Percentiles rank a stretch among this genome's conserved stretches.
phyloP scores from a whole-genome alignment of 2,329 filamentous ascomycete species.

The Penicillium sp. region DNA sequence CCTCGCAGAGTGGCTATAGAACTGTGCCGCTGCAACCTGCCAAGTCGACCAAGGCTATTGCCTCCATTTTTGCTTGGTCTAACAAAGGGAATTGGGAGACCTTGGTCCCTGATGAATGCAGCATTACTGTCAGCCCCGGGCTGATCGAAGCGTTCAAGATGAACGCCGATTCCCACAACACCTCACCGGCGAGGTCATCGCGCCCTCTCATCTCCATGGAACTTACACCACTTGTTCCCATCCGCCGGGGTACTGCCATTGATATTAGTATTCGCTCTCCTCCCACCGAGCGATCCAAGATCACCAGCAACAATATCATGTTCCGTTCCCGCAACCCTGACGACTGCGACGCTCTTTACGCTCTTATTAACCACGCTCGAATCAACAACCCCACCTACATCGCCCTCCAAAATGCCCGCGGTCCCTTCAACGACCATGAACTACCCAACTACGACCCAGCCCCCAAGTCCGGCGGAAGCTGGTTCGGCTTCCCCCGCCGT shows the following conservation, averaged over 20 bases:
- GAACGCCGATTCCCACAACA: constrained; percentile 35
- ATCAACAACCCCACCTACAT: constrained; percentile 93
- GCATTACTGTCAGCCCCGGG: constrained; percentile 61
- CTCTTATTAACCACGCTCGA: constrained; percentile 80
- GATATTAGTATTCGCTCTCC: constrained; percentile 93
- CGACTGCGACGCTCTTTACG: constrained; percentile 80
- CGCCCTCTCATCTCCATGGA: constrained; percentile 68
- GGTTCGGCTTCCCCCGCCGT: constrained; percentile 53
- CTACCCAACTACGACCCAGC: constrained; percentile 47
- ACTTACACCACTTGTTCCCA: constrained; percentile 84
- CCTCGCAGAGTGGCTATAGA: constrained; percentile 70
- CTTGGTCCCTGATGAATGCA: constrained; percentile 62
- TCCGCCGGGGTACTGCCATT: constrained; percentile 84
- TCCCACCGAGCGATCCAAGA: constrained; percentile 68
- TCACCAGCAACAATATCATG: constrained; percentile 79
- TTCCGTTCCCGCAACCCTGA: constrained; percentile 75
- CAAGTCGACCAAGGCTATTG: constrained; percentile 56
- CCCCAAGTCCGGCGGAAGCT: constrained; percentile 36
- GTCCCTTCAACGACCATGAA: constrained; percentile 56
- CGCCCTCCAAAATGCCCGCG: constrained; percentile 69
- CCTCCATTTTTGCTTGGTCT: constrained; percentile 63
- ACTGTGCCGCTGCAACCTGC: constrained; percentile 48
- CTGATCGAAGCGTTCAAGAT: constrained; percentile 64
- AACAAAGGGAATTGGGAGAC: constrained; percentile 62
- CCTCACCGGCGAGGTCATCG: constrained; percentile 15